Evolutionary conservation across 2,329 filamentous ascomycete genomes (phyloP).

Genomic region (Diaporthe vexans): DNA sequence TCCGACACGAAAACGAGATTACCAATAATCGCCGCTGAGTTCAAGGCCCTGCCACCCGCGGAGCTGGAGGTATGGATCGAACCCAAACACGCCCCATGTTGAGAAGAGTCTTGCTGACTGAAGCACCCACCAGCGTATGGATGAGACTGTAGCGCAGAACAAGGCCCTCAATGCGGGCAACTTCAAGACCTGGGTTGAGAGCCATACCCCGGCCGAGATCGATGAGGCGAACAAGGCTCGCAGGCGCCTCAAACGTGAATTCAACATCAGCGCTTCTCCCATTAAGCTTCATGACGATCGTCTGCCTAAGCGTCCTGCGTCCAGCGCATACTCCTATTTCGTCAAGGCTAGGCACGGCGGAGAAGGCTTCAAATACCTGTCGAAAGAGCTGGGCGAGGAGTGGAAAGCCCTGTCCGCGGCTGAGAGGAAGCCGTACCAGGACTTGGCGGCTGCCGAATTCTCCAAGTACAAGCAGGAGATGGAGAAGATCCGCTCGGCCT

Average conservation of each 20-base stretch:
- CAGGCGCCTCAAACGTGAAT: conserved; percentile 54
- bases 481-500: conserved; percentile 41
- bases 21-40: conserved; percentile 50
- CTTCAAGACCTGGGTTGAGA: conserved; percentile 64
- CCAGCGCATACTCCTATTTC: conserved; percentile 54
- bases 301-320: conserved; percentile 56
- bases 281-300: conserved; percentile 61
- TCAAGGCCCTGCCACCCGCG: conserved; percentile 55
- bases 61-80: conserved; percentile 60
- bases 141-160: conserved; percentile 56
- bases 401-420: conserved; percentile 60
- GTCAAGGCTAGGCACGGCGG: conserved; percentile 53
- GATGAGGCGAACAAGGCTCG: conserved; percentile 64
- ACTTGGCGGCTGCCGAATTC: conserved; percentile 49
- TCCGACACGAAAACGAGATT: conserved; percentile 44
- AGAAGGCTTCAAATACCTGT: background rate
- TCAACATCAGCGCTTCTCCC: conserved; percentile 45
- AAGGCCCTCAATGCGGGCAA: conserved; percentile 54
- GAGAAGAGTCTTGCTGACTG: background rate
- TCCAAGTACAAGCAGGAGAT: conserved; percentile 52
- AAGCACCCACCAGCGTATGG: conserved; percentile 52
- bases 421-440: conserved; percentile 55
- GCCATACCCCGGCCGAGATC: conserved; percentile 56
- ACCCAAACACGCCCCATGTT: background rate
- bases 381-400: conserved; percentile 49